These are phyloP conservation scores for Chaetomium sp. DNA, from an alignment of 2,329 filamentous ascomycete species.

Conservation along the genomic window DNA sequence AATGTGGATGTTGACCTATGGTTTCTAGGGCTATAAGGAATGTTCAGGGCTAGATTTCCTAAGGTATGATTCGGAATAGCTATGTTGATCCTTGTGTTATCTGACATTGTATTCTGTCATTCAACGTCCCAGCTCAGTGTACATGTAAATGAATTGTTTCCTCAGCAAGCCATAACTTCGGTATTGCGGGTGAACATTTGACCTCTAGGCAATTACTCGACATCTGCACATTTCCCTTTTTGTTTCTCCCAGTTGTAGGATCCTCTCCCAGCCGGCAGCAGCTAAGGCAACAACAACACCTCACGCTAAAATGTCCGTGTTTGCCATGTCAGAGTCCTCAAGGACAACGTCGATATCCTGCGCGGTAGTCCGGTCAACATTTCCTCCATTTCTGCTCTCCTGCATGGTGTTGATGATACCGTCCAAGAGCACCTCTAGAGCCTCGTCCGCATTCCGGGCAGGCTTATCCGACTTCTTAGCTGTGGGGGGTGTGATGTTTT, in stretches of 20 bases:
- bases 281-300: not conserved
- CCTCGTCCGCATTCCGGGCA: conserved; percentile 9
- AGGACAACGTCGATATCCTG: not conserved
- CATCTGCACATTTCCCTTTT: not conserved
- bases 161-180: too few species aligned
- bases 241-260: not conserved
- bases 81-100: too few species aligned
- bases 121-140: too few species aligned
- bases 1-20: too few species aligned
- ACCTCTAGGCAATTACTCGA: not conserved
- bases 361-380: not conserved
- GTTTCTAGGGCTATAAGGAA: too few species aligned
- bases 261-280: not conserved
- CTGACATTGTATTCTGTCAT: too few species aligned
- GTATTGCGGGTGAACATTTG: too few species aligned
- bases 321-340: not conserved
- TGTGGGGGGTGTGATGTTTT: not conserved
- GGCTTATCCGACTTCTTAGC: not conserved
- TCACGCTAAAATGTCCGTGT: not conserved
- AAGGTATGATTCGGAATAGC: too few species aligned
- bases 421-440: conserved; percentile 19
- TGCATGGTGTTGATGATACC: conserved; percentile 12
- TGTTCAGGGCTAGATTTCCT: too few species aligned
- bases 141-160: too few species aligned
- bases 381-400: not conserved